These are phyloP conservation scores for Adansonia gregorii DNA, from an alignment of 441 rosid species.

Conservation along the genomic window DNA sequence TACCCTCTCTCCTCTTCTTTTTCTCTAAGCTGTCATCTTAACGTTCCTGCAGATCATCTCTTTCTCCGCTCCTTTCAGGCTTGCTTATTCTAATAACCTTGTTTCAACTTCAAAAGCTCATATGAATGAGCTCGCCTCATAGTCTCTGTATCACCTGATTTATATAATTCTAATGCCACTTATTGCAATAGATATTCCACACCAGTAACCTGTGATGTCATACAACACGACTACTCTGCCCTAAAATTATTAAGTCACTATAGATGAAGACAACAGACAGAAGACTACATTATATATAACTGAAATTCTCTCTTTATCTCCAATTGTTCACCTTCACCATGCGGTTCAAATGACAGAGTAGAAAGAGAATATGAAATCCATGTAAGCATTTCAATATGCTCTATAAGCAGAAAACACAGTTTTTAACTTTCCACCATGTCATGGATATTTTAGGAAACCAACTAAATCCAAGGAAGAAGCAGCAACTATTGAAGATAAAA, in stretches of 20 bases:
- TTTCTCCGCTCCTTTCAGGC: not conserved
- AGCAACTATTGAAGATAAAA: not conserved
- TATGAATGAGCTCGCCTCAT: not conserved
- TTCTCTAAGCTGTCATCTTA: not conserved
- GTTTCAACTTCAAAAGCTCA: not conserved
- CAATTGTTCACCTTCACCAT: conserved; percentile 10
- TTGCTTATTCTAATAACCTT: not conserved
- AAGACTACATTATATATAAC: not conserved
- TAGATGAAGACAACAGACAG: not conserved
- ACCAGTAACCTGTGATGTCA: not conserved
- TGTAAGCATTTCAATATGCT: too few relatives aligned
- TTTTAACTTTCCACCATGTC: too few relatives aligned
- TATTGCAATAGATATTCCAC: not conserved
- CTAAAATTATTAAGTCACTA: not conserved
- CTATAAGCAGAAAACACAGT: too few relatives aligned
- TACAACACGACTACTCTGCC: not conserved
- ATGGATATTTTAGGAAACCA: not conserved
- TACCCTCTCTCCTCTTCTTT: not conserved
- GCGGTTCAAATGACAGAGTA: not conserved
- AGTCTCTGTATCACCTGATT: not conserved
- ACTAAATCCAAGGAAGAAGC: not conserved
- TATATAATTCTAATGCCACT: not conserved
- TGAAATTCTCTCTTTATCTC: not conserved
- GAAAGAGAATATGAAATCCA: not conserved
- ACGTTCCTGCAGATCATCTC: not conserved